Conservation (phyloP, 1,284 basidiomycete genomes). For the Fomitopsis pinicola region DNA sequence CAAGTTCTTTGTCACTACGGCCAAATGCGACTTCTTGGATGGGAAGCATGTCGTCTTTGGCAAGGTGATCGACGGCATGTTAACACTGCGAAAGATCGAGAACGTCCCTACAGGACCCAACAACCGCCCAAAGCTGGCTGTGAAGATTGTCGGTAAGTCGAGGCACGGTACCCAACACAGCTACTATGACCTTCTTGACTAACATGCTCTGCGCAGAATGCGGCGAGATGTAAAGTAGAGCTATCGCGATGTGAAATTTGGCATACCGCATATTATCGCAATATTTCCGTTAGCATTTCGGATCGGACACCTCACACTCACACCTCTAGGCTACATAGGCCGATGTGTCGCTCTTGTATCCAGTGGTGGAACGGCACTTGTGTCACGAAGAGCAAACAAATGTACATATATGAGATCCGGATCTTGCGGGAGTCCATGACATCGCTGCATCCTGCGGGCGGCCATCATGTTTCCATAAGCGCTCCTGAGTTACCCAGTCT, state of each 20-base stretch:
- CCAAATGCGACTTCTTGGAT: constrained; percentile 89
- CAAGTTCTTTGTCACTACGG: constrained; percentile 96
- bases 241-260: too few species aligned
- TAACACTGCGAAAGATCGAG: constrained; percentile 91
- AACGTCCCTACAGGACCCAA: constrained; percentile 89
- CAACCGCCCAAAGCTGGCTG: constrained; percentile 79
- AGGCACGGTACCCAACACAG: background rate
- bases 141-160: constrained; percentile 76
- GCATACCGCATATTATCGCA: too few species aligned
- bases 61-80: constrained; percentile 82
- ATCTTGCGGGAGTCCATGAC: background rate
- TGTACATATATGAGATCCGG: background rate
- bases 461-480: background rate
- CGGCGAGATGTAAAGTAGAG: constrained; percentile 44
- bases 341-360: background rate
- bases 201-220: constrained; percentile 36
- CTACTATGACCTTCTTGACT: background rate
- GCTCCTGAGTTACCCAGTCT: background rate
- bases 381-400: background rate
- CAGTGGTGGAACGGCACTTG: background rate
- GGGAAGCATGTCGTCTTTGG: constrained; percentile 90
- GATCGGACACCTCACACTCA: too few species aligned
- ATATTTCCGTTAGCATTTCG: too few species aligned
- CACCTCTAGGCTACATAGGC: too few species aligned
- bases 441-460: background rate